Evolutionary conservation across 2,329 filamentous ascomycete species (phyloP), one percentile per base, ranked within the genome.

Genomic region (Trichoderma simmonsii): DNA sequence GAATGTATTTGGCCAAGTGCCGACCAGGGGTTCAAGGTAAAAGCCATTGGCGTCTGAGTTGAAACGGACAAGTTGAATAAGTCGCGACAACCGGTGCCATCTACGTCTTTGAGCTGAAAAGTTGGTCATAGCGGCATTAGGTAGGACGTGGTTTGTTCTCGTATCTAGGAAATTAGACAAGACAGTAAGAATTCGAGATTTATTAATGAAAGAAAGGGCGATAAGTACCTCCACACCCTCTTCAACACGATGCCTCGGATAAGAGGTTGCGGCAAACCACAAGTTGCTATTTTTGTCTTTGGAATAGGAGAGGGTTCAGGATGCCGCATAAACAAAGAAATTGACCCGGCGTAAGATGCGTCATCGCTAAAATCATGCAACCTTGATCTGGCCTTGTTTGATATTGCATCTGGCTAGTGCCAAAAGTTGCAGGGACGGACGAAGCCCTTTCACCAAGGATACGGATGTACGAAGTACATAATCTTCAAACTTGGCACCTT

Each of bases 1-100:
- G 61, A 51, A 36, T 70, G 51, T 70, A 70, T 70, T 70, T 24
- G 65, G 67, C 48, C 56, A 72, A 65, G 39, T 72, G 63, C 70
- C 70, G 70, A 69, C 70, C 63, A 69, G 54, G 71, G 59, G 66
- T 60, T 64, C 60, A 54, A 56, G 30, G 28, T 18, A 68, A 48
- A 70, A 60, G 71, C n/a, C 54, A 59, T 60, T n/a, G 43, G 68
- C 39, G 24, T 72, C 57, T 32, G 43, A 51, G 57, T 57, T 57
- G 63, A 57, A 72, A 57, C 59, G 26, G 34, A 36, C 64, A 67
- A 61, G 39, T 32, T 61, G 39, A 39, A 57, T n/a, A 26, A 21
- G n/a, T 21, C 15, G 28, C 30, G 56, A 48, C 18, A 36, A 32
- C 63, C 28, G 63, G 63, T 21, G 26, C 32, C 48, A 28, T 48